phyloP scores from a whole-genome alignment of 768 basidiomycete genomes.

The Xerocomellus chrysenteron region DNA sequence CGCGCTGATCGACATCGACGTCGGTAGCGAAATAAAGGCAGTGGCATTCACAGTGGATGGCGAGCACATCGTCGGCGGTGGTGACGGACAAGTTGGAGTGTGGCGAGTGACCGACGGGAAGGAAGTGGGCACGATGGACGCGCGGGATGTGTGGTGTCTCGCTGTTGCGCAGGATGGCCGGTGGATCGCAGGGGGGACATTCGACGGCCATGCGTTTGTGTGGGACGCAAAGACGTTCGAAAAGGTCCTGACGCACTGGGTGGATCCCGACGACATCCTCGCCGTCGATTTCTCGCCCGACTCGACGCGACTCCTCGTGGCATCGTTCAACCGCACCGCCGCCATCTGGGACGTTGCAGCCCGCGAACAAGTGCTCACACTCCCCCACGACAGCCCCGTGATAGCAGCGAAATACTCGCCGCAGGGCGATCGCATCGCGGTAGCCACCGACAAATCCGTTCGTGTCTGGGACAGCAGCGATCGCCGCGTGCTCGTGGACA shows the following conservation, averaged over 20 bases:
- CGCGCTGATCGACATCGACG: neutral
- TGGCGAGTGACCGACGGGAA: neutral
- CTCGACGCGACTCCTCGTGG: neutral
- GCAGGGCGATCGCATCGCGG: no score
- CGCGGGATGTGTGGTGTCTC: neutral
- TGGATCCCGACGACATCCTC: neutral
- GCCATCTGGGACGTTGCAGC: no score
- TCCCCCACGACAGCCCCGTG: no score
- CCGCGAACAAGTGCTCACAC: no score
- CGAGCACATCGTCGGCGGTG: neutral
- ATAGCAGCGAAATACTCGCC: no score
- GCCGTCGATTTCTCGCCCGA: conserved; percentile 6
- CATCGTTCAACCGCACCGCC: neutral
- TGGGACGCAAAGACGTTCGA: neutral
- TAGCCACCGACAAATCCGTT: no score
- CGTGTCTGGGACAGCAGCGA: no score
- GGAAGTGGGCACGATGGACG: neutral
- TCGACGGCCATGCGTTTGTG: neutral
- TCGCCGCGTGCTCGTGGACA: neutral
- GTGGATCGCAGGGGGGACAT: conserved; percentile 4
- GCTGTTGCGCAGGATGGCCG: neutral
- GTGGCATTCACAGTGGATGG: neutral
- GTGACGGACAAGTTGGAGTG: neutral
- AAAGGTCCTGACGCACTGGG: neutral
- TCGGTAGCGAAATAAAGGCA: neutral